A percentile compares a stretch with the other conserved stretches of the same genome.
Evolutionary conservation across 305 asterid genomes (phyloP).

Genomic region (Solanum aculeatissimum): DNA sequence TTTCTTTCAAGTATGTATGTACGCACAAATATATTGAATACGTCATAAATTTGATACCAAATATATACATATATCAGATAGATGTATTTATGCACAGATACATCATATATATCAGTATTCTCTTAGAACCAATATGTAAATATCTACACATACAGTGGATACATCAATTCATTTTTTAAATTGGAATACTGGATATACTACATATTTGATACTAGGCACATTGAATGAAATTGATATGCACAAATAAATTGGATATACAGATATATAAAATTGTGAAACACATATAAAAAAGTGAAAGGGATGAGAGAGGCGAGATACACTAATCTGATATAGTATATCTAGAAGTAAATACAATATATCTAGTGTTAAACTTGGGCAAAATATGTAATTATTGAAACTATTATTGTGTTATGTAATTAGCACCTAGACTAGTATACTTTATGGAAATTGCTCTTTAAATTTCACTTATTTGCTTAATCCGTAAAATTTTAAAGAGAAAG

Average conservation of each 20-base stretch:
- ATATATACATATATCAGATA: background rate
- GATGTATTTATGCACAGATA: background rate
- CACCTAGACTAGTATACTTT: background rate
- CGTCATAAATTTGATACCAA: background rate
- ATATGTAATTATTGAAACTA: background rate
- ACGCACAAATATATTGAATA: background rate
- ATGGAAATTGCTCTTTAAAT: background rate
- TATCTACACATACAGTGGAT: background rate
- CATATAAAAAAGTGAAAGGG: background rate
- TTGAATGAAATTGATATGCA: background rate
- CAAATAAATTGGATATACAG: background rate
- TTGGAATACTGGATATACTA: background rate
- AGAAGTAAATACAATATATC: background rate
- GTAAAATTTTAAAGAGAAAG: background rate
- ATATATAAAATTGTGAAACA: background rate
- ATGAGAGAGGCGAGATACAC: background rate
- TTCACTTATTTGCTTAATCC: background rate
- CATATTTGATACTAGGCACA: background rate
- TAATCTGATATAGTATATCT: background rate
- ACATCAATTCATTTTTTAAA: no score
- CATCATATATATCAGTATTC: background rate
- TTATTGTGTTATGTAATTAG: background rate
- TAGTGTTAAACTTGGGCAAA: background rate
- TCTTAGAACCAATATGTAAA: background rate
- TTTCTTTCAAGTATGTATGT: background rate